Conservation (phyloP, 352 stramenopile species). For the Phytopythium kandeliae region DNA sequence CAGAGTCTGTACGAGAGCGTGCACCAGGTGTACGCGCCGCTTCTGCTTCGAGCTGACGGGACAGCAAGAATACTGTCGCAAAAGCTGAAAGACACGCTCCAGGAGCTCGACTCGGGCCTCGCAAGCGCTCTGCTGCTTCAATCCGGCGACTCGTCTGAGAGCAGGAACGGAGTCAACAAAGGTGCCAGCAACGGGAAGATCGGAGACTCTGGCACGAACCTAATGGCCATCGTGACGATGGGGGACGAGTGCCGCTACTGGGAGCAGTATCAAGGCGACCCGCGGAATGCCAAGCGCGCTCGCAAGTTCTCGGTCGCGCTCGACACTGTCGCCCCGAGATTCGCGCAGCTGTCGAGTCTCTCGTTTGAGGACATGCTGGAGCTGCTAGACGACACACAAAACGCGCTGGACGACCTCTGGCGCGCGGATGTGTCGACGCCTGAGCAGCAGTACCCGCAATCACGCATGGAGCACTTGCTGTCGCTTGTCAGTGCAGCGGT, state of each 20-base stretch:
- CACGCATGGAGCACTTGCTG: constrained; percentile 85
- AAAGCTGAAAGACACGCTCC: constrained; percentile 76
- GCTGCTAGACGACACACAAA: constrained; percentile 80
- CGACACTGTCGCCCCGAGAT: constrained; percentile 81
- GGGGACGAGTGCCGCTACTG: constrained; percentile 88
- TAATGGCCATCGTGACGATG: constrained; percentile 80
- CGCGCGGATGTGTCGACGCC: constrained; percentile 46
- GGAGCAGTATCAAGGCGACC: constrained; percentile 43
- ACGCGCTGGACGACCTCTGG: constrained; percentile 89
- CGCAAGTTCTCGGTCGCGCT: constrained; percentile 78
- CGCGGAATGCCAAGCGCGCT: constrained; percentile 48
- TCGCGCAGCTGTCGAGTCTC: constrained; percentile 48
- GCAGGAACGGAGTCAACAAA: constrained; percentile 11
- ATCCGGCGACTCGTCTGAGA: neutral
- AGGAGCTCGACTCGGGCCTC: constrained; percentile 68
- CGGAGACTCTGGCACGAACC: constrained; percentile 12
- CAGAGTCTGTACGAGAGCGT: constrained; percentile 77
- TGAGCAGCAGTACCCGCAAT: constrained; percentile 75
- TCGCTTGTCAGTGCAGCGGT: constrained; percentile 75
- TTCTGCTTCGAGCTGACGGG: constrained; percentile 53
- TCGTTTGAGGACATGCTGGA: constrained; percentile 78
- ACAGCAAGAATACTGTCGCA: constrained; percentile 48
- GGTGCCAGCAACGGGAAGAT: constrained; percentile 2
- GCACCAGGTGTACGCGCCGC: constrained; percentile 77
- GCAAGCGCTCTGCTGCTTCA: constrained; percentile 34